Evolutionary conservation across 164 flowering plant genomes (phyloP), one percentile per base, ranked within the genome.

Genomic region (Vitis labrusca): DNA sequence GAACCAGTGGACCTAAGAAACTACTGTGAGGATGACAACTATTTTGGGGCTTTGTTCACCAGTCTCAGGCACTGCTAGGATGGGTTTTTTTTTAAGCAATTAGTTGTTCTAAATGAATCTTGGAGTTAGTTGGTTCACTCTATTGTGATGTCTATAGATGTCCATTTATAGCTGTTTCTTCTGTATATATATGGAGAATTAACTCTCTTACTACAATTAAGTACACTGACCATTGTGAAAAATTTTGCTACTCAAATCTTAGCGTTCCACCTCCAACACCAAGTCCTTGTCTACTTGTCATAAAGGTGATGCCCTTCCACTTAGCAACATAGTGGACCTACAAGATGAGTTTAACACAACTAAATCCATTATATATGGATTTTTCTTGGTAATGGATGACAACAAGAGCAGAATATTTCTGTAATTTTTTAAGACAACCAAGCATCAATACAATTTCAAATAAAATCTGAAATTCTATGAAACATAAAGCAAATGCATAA

Each of bases 261-360:
- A 94, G 94, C 67, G 97, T 90, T 76, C 97, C 97, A 69, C 99
- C 99, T 50, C 94, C 90, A 75, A 92, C 96, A 14, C 99, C 99
- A 49, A 92, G 74, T 51, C 99, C 99, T 83, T 94, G 99, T 74
- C 99, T 88, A 65, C 99, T 92, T 0, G 99, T 94, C 99, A 92
- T 94, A 76, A 92, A 94, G 9, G 97, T 92, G 76, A 94, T 78
- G 49, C 85, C 84, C 78, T 72, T 94, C 99, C 97, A 92, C 77
- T 91, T 94, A 50, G 99, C 99, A 76, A 94, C 99, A 79, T 94
- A 94, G 66, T 94, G 99, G 53, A 94, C 92, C 99, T 95, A 73
- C 65, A 83, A 69, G 15, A 75, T 57, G 55, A 77, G 55, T 59
- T 37, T 29, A 58, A 17, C 32, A 60, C 50, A 51, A 59, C 23